Evolutionary conservation across 2,329 filamentous ascomycete species (phyloP).

Genomic region (Botryotinia globosa): DNA sequence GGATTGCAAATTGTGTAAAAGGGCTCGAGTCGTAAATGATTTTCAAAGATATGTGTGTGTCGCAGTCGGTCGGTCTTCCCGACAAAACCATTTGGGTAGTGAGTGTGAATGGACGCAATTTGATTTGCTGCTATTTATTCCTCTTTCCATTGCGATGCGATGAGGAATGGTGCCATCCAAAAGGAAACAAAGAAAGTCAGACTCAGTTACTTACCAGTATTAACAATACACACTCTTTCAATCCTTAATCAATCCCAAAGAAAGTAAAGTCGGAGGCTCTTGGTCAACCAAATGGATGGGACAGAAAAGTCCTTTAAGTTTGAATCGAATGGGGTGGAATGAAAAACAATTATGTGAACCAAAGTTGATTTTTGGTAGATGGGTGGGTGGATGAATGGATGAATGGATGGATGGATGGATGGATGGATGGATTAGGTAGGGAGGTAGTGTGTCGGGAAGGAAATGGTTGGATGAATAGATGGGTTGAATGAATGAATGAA

Average conservation of each 20-base stretch:
- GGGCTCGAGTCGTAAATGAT: not conserved
- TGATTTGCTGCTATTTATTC: no score
- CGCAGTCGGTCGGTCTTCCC: not conserved
- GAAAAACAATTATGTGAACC: not conserved
- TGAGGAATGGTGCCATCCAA: not conserved
- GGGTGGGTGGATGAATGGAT: not conserved
- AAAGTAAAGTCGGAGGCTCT: not conserved
- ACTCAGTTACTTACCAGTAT: not conserved
- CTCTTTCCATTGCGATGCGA: not conserved
- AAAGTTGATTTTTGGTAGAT: not conserved
- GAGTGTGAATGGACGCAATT: not conserved
- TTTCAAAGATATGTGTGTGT: not conserved
- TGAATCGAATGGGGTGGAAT: conserved; percentile 8
- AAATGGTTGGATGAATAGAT: no score
- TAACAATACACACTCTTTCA: not conserved
- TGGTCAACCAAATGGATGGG: not conserved
- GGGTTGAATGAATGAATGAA: not conserved
- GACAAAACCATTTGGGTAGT: not conserved
- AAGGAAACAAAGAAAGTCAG: not conserved
- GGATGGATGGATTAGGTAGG: no score
- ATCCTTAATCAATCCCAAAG: not conserved
- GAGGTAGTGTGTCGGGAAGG: no score
- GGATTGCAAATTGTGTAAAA: not conserved
- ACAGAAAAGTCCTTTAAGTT: not conserved
- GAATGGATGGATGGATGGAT: not conserved